Percentiles rank a stretch among this genome's conserved stretches.
Evolutionary conservation across 345 rosid genomes (phyloP).

Genomic region (Rhodamnia rubescens): DNA sequence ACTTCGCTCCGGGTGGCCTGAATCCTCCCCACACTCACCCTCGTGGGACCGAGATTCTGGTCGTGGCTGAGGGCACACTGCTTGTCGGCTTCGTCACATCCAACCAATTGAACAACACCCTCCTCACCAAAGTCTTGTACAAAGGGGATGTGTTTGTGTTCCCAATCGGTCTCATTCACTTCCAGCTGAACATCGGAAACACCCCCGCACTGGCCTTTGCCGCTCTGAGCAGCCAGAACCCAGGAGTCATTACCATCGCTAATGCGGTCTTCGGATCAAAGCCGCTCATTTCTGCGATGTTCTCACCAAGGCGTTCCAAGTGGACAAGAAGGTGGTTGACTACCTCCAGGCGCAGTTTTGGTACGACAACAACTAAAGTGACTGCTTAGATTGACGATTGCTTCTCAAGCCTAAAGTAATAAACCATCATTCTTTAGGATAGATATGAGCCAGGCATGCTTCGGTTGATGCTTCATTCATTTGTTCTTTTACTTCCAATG

Average conservation of each 20-base stretch:
- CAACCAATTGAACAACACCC: not conserved
- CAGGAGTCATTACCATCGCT: not conserved
- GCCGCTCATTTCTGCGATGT: not conserved
- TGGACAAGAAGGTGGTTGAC: not conserved
- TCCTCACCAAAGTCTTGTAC: not conserved
- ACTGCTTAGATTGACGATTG: not conserved
- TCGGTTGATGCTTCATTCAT: not conserved
- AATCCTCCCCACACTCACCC: not conserved
- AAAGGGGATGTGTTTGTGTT: not conserved
- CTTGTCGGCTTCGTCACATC: not conserved
- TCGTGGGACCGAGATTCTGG: not conserved
- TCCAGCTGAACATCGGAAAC: not conserved
- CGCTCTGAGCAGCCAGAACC: not conserved
- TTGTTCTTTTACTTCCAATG: not conserved
- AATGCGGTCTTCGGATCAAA: not conserved
- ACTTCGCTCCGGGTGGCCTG: not conserved
- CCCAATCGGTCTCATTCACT: not conserved
- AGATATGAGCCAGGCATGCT: not conserved
- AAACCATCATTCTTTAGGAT: not conserved
- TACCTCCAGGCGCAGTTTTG: not conserved
- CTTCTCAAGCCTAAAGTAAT: not conserved
- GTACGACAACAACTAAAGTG: not conserved
- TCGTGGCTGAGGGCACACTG: not conserved
- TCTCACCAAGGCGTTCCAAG: not conserved
- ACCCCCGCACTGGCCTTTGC: not conserved